Evolutionary conservation across 257 asterid species (phyloP), one percentile per base, ranked within the genome.

Genomic region (Penstemon davidsonii): DNA sequence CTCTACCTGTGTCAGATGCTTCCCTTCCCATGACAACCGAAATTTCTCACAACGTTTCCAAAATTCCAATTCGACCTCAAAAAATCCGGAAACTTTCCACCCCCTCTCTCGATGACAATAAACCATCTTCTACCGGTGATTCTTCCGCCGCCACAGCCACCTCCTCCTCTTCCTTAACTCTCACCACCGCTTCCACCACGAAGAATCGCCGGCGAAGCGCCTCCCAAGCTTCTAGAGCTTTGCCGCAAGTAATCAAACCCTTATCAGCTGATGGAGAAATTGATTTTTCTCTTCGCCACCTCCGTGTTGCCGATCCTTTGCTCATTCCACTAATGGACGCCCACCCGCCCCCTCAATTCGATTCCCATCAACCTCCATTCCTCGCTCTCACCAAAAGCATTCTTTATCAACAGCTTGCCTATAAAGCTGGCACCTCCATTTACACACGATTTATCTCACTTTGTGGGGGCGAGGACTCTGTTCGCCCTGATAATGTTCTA

Each of bases 51-150:
- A 85, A 86, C 72, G 90, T 96, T 46, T 86, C 97, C 71, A 90
- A 93, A 80, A 93, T 90, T 54, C 98, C 97, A 57, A 90, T 93
- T 76, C 96, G 97, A 44, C 98, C 98, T 56, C 97, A 80, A 18
- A 92, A 92, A 72, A 88, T 92, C 67, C 88, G 98, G 8, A 90
- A 86, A 62, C 96, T 92, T 9, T 91, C 92, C 8, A 60, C 79
- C 53, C 72, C 79, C 49, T 25, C 82, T 53, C 9, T 68, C 60
- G 13, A 55, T 57, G 33, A 25, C 2, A 25, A 25, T 25, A 25
- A 25, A 25, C 33, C 33, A 25, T 25, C 33, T 25, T 25, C 33
- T 25, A 25, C 33, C 33, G 33, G 33, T 25, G 33, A 25, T 25
- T 25, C 33, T 25, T 40, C 47, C 79, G 6, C 55, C 79, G 58